phyloP scores from a whole-genome alignment of 1,284 basidiomycete genomes.

The Ceratobasidium theobromae region DNA sequence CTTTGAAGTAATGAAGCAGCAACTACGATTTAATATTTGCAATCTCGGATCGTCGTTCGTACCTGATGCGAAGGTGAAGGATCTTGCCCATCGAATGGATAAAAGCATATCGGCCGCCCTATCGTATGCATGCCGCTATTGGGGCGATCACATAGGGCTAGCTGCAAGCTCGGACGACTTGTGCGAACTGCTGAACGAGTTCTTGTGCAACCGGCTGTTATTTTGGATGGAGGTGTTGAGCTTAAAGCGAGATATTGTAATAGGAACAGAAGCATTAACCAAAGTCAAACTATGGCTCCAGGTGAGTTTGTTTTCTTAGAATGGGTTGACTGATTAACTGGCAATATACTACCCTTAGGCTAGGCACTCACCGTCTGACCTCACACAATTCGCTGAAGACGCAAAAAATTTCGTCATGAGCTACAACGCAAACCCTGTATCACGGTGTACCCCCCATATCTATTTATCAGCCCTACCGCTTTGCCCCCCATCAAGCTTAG shows the following conservation, averaged over 20 bases:
- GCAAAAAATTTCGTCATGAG: background rate
- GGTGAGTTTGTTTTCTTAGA: background rate
- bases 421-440: background rate
- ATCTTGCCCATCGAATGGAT: background rate
- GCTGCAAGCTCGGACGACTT: background rate
- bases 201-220: background rate
- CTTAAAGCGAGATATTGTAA: background rate
- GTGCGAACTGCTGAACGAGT: background rate
- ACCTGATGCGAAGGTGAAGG: background rate
- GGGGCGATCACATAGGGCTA: background rate
- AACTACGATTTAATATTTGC: conserved; percentile 1
- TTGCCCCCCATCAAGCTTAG: background rate
- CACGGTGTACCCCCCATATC: background rate
- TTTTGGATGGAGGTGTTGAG: conserved; percentile 4
- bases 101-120: background rate
- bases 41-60: background rate
- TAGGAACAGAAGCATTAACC: background rate
- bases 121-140: too few relatives aligned
- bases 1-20: background rate
- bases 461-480: background rate
- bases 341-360: background rate
- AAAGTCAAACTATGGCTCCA: background rate
- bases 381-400: background rate
- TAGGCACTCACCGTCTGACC: background rate
- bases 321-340: background rate